Evolutionary conservation across 306 rosid genomes (phyloP).

Genomic region (Fragaria ananassa): DNA sequence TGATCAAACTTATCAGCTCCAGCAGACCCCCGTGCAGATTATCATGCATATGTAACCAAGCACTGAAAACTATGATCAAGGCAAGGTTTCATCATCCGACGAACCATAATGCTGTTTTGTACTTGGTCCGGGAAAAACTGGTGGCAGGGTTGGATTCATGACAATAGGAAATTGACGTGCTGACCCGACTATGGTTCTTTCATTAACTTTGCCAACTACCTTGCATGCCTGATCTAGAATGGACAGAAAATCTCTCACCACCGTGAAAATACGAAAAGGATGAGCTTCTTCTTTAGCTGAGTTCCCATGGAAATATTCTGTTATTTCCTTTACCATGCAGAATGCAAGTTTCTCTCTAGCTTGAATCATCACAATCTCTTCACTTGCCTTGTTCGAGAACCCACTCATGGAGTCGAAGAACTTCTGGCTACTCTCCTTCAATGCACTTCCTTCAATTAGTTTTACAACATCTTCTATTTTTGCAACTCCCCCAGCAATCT

Average conservation of each 20-base stretch:
- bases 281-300: conserved; percentile 88
- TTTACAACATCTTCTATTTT: conserved; percentile 55
- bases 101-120: conserved; percentile 46
- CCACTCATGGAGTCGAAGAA: conserved; percentile 60
- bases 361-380: conserved; percentile 57
- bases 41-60: conserved; percentile 4
- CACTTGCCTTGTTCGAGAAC: conserved; percentile 62
- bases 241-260: conserved; percentile 77
- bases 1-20: neutral
- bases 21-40: conserved; percentile 7
- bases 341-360: conserved; percentile 53
- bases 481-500: conserved; percentile 59
- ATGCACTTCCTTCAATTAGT: conserved; percentile 48
- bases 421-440: conserved; percentile 46
- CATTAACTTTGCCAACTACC: conserved; percentile 73
- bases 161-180: conserved; percentile 42
- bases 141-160: conserved; percentile 29
- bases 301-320: conserved; percentile 83
- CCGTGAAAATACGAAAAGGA: conserved; percentile 67
- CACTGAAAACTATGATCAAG: conserved; percentile 25
- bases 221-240: conserved; percentile 78
- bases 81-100: conserved; percentile 43
- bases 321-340: conserved; percentile 67
- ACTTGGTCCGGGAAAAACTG: conserved; percentile 46
- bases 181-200: conserved; percentile 66